A percentile compares a stretch with the other conserved stretches of the same genome.
Evolutionary conservation across 129 eudicot genomes (phyloP).

Genomic region (Flaveria trinervia): DNA sequence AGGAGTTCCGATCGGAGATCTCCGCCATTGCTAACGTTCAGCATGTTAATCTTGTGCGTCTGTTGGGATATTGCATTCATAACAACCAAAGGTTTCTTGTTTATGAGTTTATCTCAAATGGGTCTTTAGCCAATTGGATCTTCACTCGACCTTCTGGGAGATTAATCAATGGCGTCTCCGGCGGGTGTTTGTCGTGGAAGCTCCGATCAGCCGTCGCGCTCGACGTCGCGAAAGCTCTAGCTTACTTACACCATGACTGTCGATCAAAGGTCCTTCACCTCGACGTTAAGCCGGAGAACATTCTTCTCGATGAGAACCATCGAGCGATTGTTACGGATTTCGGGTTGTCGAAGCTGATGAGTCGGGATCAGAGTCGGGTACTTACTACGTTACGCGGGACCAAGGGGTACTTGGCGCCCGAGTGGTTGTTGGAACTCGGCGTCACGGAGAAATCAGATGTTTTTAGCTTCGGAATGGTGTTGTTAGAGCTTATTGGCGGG

Average conservation of each 20-base stretch:
- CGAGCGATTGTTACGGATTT: constrained; percentile 76
- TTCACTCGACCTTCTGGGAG: constrained; percentile 38
- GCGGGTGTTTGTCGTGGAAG: constrained; percentile 77
- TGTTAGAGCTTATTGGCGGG: constrained; percentile 81
- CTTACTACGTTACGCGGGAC: constrained; percentile 74
- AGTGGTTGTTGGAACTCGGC: constrained; percentile 83
- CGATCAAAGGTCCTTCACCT: constrained; percentile 72
- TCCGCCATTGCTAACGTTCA: constrained; percentile 90
- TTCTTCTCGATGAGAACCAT: constrained; percentile 61
- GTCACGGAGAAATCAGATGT: constrained; percentile 77
- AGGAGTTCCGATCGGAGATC: constrained; percentile 72
- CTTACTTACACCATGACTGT: constrained; percentile 86
- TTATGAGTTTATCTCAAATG: constrained; percentile 63
- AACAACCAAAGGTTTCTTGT: constrained; percentile 53
- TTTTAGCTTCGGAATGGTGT: constrained; percentile 85
- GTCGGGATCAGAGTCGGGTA: constrained; percentile 62
- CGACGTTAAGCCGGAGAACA: constrained; percentile 88
- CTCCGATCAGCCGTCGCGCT: constrained; percentile 53
- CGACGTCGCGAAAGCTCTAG: constrained; percentile 80
- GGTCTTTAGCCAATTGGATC: constrained; percentile 81
- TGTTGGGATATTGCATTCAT: constrained; percentile 60
- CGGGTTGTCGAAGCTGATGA: constrained; percentile 78
- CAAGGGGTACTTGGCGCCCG: constrained; percentile 85
- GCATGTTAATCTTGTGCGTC: constrained; percentile 71
- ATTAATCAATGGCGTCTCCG: background rate